Conservation (phyloP, 2,329 filamentous ascomycete species). For the Cytospora mali region DNA sequence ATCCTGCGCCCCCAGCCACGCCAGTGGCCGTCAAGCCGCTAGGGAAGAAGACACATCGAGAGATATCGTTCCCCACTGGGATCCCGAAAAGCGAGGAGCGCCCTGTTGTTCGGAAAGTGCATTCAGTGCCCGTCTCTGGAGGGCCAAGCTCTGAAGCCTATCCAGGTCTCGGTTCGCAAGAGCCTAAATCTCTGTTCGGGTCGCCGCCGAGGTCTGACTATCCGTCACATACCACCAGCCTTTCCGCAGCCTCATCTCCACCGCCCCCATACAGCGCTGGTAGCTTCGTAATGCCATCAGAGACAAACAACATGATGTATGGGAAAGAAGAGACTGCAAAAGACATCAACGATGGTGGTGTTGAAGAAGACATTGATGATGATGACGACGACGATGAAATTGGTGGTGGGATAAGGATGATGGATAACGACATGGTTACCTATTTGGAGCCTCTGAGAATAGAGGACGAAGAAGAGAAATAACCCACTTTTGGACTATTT, state of each 20-base stretch:
- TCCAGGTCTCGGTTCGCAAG: not conserved
- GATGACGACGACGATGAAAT: conserved; percentile 17
- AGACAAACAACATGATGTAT: not conserved
- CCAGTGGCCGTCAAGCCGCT: conserved; percentile 21
- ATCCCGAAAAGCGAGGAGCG: conserved; percentile 12
- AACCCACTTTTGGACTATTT: not conserved
- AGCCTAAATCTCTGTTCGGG: conserved; percentile 5
- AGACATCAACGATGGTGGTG: conserved; percentile 18
- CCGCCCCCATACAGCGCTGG: conserved; percentile 19
- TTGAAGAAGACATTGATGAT: conserved; percentile 17
- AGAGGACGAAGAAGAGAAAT: conserved; percentile 20
- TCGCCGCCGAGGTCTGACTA: not conserved
- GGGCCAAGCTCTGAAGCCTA: not conserved
- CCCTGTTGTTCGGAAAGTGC: conserved; percentile 20
- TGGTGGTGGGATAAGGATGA: conserved; percentile 27
- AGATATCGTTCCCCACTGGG: conserved; percentile 25
- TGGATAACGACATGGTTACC: conserved; percentile 26
- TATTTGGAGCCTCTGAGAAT: conserved; percentile 27
- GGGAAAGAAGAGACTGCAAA: not conserved
- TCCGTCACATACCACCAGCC: not conserved
- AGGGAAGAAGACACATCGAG: conserved; percentile 8
- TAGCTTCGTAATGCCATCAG: conserved; percentile 1
- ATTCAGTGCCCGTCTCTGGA: conserved; percentile 3
- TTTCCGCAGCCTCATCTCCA: not conserved
- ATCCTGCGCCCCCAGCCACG: conserved; percentile 18